Evolutionary conservation across 495 filamentous ascomycete species (phyloP), one percentile per base, ranked within the genome.

Genomic region (Pseudoneurospora amorphoporcata): DNA sequence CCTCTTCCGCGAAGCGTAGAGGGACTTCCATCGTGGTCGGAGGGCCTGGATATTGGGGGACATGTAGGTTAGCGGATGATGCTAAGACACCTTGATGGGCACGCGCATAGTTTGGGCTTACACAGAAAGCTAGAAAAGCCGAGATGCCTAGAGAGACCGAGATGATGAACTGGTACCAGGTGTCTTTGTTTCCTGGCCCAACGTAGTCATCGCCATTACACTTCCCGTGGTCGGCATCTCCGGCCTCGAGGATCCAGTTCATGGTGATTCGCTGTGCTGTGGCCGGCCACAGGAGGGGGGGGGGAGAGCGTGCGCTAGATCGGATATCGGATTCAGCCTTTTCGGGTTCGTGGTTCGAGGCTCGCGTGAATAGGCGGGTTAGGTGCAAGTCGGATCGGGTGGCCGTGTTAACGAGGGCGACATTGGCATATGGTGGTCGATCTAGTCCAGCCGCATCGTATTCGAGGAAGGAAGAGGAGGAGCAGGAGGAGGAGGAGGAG

Each of bases 1-100:
- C 76, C 89, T 86, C 79, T 91, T 94, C 71, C 96, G 89, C 17
- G 96, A 95, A 32, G 94, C 94, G 80, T 98, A 99, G 16, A 99
- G 88, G 38, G 89, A 88, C 68, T 92, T 90, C 96, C 96, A 99
- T 87, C 94, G 90, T 73, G 94, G 93, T 70, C 96, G 89, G 68
- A 99, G 85, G 65, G 93, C 81, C 90, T 84, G 77, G 12, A 29
- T 6, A 69, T 69, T 4, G 37, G 29, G 29, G 29, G 29, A 65
- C 2, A 61, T 16, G 37, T 1, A 16, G 9, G 69, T 73, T 68
- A 71, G 69, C 39, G 1, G 72, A 53, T 72, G 14, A 70, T 16
- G 2, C 5, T 68, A 3, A 5, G 40, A n/a, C 1, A 35, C 47
- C 47, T 29, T 29, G n/a, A n/a, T 23, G 41, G 12, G 69, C 39